These are phyloP conservation scores for Solanum commersonii DNA, from an alignment of 257 asterid species.

Conservation along the genomic window DNA sequence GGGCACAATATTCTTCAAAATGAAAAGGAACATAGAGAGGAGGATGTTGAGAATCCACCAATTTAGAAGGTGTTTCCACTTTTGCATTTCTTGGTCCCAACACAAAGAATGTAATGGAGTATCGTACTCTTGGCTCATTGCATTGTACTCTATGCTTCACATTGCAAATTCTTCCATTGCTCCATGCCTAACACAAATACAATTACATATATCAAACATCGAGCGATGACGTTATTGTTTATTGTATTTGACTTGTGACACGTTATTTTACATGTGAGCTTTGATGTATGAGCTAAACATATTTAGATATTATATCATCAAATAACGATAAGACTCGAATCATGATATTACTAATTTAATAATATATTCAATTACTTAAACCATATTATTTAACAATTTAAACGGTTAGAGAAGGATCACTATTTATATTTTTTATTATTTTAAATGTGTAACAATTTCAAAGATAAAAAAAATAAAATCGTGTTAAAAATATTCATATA, in stretches of 20 bases:
- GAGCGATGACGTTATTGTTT: neutral
- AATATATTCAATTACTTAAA: neutral
- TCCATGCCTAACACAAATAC: conserved; percentile 35
- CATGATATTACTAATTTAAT: neutral
- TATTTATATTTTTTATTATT: neutral
- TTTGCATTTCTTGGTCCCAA: conserved; percentile 29
- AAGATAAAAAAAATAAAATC: neutral
- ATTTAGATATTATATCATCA: too few species aligned
- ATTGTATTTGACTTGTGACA: too few species aligned
- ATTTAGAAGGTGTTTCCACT: conserved; percentile 26
- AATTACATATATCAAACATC: neutral
- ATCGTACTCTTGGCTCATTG: conserved; percentile 26
- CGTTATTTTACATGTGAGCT: neutral
- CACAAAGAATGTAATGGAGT: conserved; percentile 40
- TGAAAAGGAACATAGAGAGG: conserved; percentile 31
- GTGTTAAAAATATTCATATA: neutral
- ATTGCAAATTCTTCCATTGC: conserved; percentile 54
- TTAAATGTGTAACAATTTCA: neutral
- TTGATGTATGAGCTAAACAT: too few species aligned
- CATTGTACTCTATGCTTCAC: conserved; percentile 56
- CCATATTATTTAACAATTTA: neutral
- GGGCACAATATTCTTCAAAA: conserved; percentile 25
- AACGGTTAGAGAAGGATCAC: neutral
- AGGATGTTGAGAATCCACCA: conserved; percentile 34
- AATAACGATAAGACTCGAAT: too few species aligned